Evolutionary conservation across 345 rosid species (phyloP), one percentile per base, ranked within the genome.

Genomic region (Aegle marmelos): DNA sequence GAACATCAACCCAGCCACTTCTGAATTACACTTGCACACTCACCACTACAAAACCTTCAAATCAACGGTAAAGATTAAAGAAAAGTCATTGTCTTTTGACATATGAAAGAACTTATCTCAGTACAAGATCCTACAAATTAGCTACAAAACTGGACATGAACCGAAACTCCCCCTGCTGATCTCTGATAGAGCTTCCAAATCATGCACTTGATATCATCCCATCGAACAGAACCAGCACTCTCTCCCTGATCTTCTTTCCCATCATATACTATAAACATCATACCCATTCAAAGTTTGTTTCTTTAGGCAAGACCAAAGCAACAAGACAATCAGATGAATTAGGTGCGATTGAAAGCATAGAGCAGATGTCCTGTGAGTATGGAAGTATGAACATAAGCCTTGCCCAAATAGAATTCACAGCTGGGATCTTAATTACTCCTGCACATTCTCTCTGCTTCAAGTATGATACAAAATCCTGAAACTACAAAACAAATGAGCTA

Each of bases 371-470:
- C 63, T 86, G 86, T 7, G 98, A 89, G 87, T 88, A 84, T 0
- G 99, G 94, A 77, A 96, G 94, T 79, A 94, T 89, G 78, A 94
- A 96, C 77, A 94, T 93, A 86, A 92, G 97, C 91, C 99, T 90
- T 54, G 97, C 83, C 99, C 99, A 94, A 73, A 92, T 82, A 65
- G 94, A 85, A 77, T 82, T 90, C 66, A 80, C 68, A n/a, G 89
- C 90, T 31, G 98, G 98, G 78, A 96, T 87, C 85, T 91, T 96
- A 77, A 96, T 96, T 39, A 96, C 99, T 80, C 99, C 99, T 0
- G 99, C 98, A 77, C 99, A 96, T 25, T 91, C 94, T 81, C 97
- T 89, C 88, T 91, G 99, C 90, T 86, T 94, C 90, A 96, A 86
- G 89, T 96, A 92, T 25, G 95, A 82, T 75, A 90, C 90, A 83